A percentile compares a stretch with the other conserved stretches of the same genome.
These are phyloP conservation scores for Tuber magnatum DNA, from an alignment of 495 filamentous ascomycete species.

Conservation along the genomic window DNA sequence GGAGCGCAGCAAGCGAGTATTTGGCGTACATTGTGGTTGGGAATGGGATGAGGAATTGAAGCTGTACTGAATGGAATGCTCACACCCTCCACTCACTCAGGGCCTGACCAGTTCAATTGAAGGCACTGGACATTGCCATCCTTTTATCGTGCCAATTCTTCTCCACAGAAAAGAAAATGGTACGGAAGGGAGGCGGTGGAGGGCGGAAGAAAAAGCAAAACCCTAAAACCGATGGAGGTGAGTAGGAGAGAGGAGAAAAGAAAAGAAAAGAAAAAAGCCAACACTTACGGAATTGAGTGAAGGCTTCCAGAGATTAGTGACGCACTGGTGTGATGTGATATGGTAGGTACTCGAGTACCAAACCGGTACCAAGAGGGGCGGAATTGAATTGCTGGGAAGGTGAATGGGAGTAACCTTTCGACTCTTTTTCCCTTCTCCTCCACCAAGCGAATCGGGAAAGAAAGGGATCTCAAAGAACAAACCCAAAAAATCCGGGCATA, in stretches of 20 bases:
- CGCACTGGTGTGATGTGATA: not conserved
- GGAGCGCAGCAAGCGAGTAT: slow-evolving; percentile 1
- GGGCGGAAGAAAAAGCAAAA: slow-evolving; percentile 6
- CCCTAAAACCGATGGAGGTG: not conserved
- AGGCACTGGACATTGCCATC: not conserved
- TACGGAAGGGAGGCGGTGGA: not conserved
- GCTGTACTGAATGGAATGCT: not conserved
- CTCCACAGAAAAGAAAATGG: not conserved
- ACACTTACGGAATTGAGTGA: not conserved
- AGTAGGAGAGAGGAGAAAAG: not conserved
- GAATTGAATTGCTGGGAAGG: not conserved
- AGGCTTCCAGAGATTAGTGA: not conserved
- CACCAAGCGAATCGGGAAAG: not conserved
- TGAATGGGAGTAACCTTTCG: not conserved
- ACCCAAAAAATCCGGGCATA: not conserved
- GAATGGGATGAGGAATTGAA: not conserved
- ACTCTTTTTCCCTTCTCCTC: not conserved
- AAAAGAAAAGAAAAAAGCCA: not conserved
- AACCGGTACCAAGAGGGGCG: not conserved
- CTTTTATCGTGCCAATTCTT: not conserved
- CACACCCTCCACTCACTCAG: not conserved
- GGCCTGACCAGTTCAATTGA: not conserved
- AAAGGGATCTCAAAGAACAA: not conserved
- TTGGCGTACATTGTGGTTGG: not conserved
- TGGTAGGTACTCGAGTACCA: not conserved